Conservation (phyloP, 2,329 filamentous ascomycete genomes). For the Penicillium sp. region DNA sequence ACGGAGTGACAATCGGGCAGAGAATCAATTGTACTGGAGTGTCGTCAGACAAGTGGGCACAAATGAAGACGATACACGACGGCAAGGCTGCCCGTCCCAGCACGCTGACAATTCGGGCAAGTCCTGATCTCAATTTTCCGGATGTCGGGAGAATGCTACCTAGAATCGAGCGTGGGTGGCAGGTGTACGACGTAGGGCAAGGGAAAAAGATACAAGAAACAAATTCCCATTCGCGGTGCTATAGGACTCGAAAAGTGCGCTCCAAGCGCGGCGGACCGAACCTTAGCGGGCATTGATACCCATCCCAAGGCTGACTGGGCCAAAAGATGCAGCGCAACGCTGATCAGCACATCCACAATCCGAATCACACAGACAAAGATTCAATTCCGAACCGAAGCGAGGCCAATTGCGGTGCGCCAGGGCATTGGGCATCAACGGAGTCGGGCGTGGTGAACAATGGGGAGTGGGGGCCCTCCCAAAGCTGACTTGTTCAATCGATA, state of each 20-base stretch:
- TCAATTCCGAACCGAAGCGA: conserved; percentile 22
- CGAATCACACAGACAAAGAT: conserved; percentile 18
- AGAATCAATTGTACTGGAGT: conserved; percentile 21
- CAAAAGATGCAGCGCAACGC: conserved; percentile 5
- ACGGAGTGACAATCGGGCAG: conserved; percentile 19
- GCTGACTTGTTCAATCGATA: conserved; percentile 25
- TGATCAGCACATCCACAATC: conserved; percentile 14
- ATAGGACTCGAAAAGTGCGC: conserved; percentile 10
- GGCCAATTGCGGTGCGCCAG: conserved; percentile 24
- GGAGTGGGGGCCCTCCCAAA: conserved; percentile 13
- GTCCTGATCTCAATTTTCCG: conserved; percentile 23
- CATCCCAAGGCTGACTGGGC: conserved; percentile 21
- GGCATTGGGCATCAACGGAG: conserved; percentile 26
- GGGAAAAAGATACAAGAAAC: neutral
- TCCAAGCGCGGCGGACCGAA: conserved; percentile 21
- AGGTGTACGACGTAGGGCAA: conserved; percentile 1
- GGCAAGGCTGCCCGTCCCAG: conserved; percentile 27
- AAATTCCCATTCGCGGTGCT: conserved; percentile 2
- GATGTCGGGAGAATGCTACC: conserved; percentile 2
- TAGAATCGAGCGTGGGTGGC: conserved; percentile 15
- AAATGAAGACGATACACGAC: conserved; percentile 36
- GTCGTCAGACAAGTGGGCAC: conserved; percentile 24
- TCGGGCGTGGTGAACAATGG: conserved; percentile 20
- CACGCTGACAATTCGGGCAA: conserved; percentile 30
- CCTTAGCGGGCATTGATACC: conserved; percentile 26